phyloP scores from a whole-genome alignment of 495 filamentous ascomycete genomes.

The Penicillium alfredii region DNA sequence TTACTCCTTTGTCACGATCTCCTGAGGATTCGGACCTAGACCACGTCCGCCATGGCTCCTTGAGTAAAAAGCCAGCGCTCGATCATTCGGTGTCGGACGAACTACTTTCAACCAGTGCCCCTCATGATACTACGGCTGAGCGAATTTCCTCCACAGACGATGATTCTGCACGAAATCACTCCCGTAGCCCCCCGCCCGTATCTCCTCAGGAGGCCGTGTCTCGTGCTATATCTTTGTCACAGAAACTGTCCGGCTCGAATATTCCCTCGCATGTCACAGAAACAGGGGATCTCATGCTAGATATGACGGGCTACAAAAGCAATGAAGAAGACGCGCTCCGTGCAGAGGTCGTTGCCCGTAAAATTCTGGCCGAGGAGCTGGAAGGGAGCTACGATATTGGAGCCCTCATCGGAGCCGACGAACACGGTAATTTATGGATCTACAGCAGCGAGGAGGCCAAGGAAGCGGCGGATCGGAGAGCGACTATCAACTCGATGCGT shows the following conservation, averaged over 20 bases:
- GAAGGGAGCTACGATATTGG: constrained; percentile 96
- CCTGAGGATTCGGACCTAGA: constrained; percentile 47
- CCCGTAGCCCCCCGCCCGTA: constrained; percentile 73
- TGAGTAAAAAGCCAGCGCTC: constrained; percentile 28
- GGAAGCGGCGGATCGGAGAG: constrained; percentile 56
- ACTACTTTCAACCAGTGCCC: constrained; percentile 27
- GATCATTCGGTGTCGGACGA: constrained; percentile 51
- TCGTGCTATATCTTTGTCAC: constrained; percentile 78
- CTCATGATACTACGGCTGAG: constrained; percentile 5
- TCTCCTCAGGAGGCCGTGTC: constrained; percentile 69
- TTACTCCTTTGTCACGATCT: constrained; percentile 60
- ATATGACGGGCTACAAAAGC: constrained; percentile 95
- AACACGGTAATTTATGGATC: constrained; percentile 95
- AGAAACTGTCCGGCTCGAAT: constrained; percentile 81
- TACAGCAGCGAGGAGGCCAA: constrained; percentile 97
- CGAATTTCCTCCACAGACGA: constrained; percentile 1
- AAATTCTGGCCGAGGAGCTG: constrained; percentile 88
- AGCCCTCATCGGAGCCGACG: constrained; percentile 88
- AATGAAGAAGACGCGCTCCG: constrained; percentile 86
- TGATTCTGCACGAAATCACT: constrained; percentile 26
- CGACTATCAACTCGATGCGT: constrained; percentile 46
- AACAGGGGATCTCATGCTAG: constrained; percentile 92
- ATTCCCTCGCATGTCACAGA: constrained; percentile 90
- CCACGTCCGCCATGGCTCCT: constrained; percentile 21
- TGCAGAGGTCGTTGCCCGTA: constrained; percentile 89